Base-by-base conservation (phyloP, 2,329 filamentous ascomycete species). In the Penicillium capsulatum region DNA sequence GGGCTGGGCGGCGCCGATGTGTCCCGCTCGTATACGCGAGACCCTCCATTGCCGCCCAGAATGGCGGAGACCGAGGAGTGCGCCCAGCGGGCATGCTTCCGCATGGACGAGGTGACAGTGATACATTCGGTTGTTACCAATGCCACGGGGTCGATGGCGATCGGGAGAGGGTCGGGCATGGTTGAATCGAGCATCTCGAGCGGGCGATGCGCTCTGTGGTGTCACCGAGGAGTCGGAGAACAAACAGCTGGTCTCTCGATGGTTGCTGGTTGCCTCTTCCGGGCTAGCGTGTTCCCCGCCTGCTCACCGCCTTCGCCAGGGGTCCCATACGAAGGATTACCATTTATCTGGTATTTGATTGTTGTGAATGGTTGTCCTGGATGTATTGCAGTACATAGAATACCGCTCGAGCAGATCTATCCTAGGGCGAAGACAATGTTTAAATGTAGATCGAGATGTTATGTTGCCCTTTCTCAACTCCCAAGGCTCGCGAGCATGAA, bases 61-160 rank as follows among this genome's bases (percentile, higher is more conserved):
- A 98, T 98, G 37, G 91, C 91, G 26, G 92, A 89, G 31, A 98
- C 92, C 4, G 90, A 96, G 9, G 90, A 95, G 64, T 97, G 90
- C 33, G 89, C 88, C 75, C 91, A 97, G 51, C 92, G 85, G 50
- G 89, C 86, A 77, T 96, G 84, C 71, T 98, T 98, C 60, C 94
- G 90, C 78, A 98, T 96, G 45, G 90, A 89, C 47, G 91, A 96
- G 10, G 92, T 97, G 69, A 98, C 91, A 31, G 90, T 91, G 62
- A 97, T 97, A 67, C 92, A 98, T 81, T 98, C 92, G 67, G 91
- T 95, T 48, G 94, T 95, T 51, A 98, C 89, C 56, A 98, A 74
- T 34, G 89, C 90, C 41, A 95, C 83, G 1, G 90, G 89, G 59
- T 95, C 87, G 52, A 95, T 84, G 30, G 90, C 87, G 47, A 95